A percentile compares a stretch with the other conserved stretches of the same genome.
phyloP scores from a whole-genome alignment of 179 eudicot genomes.

The Silene noctiflora region DNA sequence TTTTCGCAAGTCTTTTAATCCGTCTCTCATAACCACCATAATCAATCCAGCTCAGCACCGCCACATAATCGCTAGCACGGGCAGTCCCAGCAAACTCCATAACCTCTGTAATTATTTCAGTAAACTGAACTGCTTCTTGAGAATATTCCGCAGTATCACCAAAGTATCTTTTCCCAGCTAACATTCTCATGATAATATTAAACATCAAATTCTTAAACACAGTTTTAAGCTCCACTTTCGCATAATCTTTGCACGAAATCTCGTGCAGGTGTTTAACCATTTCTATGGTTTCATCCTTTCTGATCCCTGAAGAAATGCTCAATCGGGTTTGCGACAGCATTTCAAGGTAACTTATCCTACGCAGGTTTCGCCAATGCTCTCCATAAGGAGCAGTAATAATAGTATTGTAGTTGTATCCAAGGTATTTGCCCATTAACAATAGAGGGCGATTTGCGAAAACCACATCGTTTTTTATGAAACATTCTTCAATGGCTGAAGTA shows the following conservation, averaged over 20 bases:
- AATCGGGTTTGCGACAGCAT: constrained; percentile 26
- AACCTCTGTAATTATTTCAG: constrained; percentile 33
- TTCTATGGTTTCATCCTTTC: constrained; percentile 26
- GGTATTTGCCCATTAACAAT: constrained; percentile 26
- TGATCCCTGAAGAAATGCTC: constrained; percentile 16
- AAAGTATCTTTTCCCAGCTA: constrained; percentile 40
- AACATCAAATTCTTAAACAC: constrained; percentile 38
- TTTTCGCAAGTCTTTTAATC: constrained; percentile 28
- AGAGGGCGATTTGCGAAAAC: constrained; percentile 31
- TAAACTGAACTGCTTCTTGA: constrained; percentile 29
- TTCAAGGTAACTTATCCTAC: constrained; percentile 23
- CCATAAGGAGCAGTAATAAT: constrained; percentile 37
- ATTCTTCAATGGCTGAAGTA: constrained; percentile 25
- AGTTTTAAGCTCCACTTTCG: constrained; percentile 46
- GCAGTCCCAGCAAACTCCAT: constrained; percentile 32
- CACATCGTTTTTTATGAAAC: constrained; percentile 23
- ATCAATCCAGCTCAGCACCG: constrained; percentile 43
- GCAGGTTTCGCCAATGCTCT: constrained; percentile 32
- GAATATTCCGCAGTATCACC: constrained; percentile 23
- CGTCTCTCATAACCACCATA: constrained; percentile 31
- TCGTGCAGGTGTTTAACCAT: constrained; percentile 23
- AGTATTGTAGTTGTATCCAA: constrained; percentile 28
- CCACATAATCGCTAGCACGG: constrained; percentile 39
- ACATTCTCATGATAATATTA: constrained; percentile 41
- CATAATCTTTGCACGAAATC: background rate